Evolutionary conservation across 306 rosid genomes (phyloP), one percentile per base, ranked within the genome.

Genomic region (Trifolium repens): DNA sequence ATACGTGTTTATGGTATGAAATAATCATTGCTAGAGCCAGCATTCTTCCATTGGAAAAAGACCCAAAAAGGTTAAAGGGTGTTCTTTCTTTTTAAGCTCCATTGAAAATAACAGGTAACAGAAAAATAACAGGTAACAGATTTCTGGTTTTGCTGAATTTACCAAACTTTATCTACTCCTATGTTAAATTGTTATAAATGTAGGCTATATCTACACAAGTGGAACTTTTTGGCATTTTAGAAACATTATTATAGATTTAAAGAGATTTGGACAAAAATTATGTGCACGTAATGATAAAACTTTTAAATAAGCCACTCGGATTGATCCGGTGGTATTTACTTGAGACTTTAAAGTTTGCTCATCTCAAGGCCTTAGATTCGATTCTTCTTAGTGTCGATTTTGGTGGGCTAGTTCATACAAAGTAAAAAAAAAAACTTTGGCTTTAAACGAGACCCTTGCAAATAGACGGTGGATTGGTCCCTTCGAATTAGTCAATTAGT

Each of bases 1-100:
- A 7, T 53, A 6, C 42, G 73, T 60, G 53, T 72, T 50, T 67
- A 67, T 72, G 70, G 84, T 66, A 76, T 76, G 35, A 30, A 69
- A 32, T 61, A 71, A 67, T 67, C 72, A 30, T 52, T 72, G 80
- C 24, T 10, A 58, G 30, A 43, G 22, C 15, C 55, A 67, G 64
- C 64, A 50, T 5, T 32, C 6, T 78, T 55, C 30, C 77, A 35
- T 39, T 47, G 39, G 69, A 63, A 80, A 73, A 47, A 73, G 54
- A 47, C 67, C 62, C 70, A 24, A 73, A 80, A 44, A 32, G 52
- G 52, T 46, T 15, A 46, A 46, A 46, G 62, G 32, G 77, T 46
- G 17, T 17, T 54, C 62, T 37, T 65, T 59, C 75, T 75, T 69
- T 77, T 72, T 47, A 27, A 72, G 50, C 46, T 22, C 2, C 13